Conservation (phyloP, 306 rosid species). For the Rosa chinensis region DNA sequence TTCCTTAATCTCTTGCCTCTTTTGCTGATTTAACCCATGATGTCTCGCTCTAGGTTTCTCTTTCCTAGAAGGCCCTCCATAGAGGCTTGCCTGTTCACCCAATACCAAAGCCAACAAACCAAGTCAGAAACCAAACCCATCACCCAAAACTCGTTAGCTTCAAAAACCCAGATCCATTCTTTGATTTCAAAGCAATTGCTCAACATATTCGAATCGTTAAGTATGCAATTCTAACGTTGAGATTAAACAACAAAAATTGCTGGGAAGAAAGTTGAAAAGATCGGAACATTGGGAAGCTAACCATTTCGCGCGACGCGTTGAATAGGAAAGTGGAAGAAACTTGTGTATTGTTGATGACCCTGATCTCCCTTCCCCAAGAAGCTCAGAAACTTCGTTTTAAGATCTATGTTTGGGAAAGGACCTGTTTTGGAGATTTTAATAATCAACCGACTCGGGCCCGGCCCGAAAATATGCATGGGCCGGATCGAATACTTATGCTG, state of each 20-base stretch:
- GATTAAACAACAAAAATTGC: neutral
- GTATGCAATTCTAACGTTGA: neutral
- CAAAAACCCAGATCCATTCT: neutral
- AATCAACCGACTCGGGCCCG: neutral
- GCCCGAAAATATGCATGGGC: neutral
- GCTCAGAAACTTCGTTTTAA: neutral
- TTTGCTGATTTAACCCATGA: slow-evolving; percentile 61
- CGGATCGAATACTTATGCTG: neutral
- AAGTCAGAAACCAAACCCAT: neutral
- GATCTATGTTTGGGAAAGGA: neutral
- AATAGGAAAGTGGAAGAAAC: neutral
- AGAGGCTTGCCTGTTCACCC: slow-evolving; percentile 46
- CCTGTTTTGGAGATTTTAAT: neutral
- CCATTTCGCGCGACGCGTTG: slow-evolving; percentile 15
- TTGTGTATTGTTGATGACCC: neutral
- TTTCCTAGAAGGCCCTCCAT: slow-evolving; percentile 59
- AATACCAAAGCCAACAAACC: slow-evolving; percentile 13
- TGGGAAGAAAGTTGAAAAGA: neutral
- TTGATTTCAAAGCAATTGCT: neutral
- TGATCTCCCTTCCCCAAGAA: neutral
- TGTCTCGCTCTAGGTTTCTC: slow-evolving; percentile 49
- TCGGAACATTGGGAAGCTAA: neutral
- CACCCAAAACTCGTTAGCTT: neutral
- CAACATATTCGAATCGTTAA: neutral
- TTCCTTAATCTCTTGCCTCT: slow-evolving; percentile 86